These are phyloP conservation scores for Suillus luteus DNA, from an alignment of 768 basidiomycete genomes.

Conservation along the genomic window DNA sequence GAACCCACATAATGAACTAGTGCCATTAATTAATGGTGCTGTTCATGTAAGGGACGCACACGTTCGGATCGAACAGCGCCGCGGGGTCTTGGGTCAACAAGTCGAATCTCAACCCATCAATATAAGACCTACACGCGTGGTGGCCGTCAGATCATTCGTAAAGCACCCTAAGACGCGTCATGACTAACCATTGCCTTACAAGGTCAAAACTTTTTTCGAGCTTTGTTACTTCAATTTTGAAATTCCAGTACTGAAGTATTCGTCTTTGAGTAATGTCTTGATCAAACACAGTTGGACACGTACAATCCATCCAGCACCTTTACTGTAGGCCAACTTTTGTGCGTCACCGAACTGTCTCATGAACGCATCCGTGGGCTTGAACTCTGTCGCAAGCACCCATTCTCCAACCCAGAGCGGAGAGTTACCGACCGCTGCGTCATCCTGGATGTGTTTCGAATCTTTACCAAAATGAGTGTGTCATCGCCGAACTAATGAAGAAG, in stretches of 20 bases:
- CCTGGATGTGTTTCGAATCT: constrained; percentile 63
- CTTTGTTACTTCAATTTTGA: constrained; percentile 63
- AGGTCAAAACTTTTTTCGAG: constrained; percentile 44
- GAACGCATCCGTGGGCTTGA: constrained; percentile 51
- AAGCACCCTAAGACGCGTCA: constrained; percentile 6
- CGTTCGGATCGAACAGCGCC: constrained; percentile 50
- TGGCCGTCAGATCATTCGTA: background rate
- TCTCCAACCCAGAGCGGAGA: constrained; percentile 31
- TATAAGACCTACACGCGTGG: constrained; percentile 57
- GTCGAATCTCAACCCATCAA: constrained; percentile 57
- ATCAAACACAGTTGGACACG: too few relatives aligned
- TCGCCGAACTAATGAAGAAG: background rate
- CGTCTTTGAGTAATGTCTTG: constrained; percentile 22
- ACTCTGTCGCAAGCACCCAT: constrained; percentile 60
- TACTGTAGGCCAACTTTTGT: too few relatives aligned
- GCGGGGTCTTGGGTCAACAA: constrained; percentile 67
- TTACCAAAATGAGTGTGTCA: background rate
- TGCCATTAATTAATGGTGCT: constrained; percentile 19
- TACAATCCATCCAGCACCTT: too few relatives aligned
- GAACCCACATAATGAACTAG: constrained; percentile 12
- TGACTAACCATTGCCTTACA: constrained; percentile 62
- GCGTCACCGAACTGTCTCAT: constrained; percentile 56
- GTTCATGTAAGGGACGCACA: constrained; percentile 51
- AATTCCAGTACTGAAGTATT: constrained; percentile 62
- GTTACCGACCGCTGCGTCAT: constrained; percentile 46